Base-by-base conservation (phyloP, 2,329 filamentous ascomycete genomes). In the Nothomitra cinnamomea region DNA sequence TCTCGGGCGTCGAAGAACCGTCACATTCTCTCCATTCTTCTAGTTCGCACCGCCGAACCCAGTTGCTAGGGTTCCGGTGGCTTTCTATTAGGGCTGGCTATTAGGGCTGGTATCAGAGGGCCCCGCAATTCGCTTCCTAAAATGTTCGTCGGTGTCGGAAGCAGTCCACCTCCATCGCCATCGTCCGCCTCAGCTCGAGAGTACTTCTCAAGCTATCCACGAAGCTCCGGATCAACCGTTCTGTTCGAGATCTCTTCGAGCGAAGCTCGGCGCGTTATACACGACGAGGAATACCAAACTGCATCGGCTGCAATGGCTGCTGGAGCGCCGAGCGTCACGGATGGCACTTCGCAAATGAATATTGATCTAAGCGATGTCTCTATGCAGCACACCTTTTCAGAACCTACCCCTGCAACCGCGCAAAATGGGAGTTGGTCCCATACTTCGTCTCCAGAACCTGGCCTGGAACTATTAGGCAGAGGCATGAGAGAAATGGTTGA, bases 401-500 rank as follows among this genome's bases (percentile, higher is more conserved):
- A 38, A 47, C 51, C 57, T 56, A n/a, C 21, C 22, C 5, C 38
- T 22, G 53, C 48, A 12, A 13, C 38, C 2, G 28, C 15, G 19
- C 13, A 24, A 43, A 25, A 55, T 12, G 28, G 21, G 40, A 8
- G 15, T 45, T 28, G 19, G 25, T 52, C 50, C 15, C n/a, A 19
- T 10, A 53, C 43, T n/a, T 45, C 52, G 4, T 36, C 51, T 62
- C 32, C 64, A 63, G 1, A 67, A 68, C 50, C 63, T 57, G n/a
- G 69, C 62, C 3, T 76, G 66, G 58, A 72, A 61, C 43, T 75
- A 5, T 77, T 87, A 3, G 80, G 80, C 0, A 70, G 73, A n/a
- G 73, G 78, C 47, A 67, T 83, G 1, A 83, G 83, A 52, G 72
- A 76, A 0, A 78, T 81, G 50, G 81, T 87, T 1, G 73, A 83